Conservation (phyloP, 1,284 basidiomycete genomes). For the Termitomyces sp. region DNA sequence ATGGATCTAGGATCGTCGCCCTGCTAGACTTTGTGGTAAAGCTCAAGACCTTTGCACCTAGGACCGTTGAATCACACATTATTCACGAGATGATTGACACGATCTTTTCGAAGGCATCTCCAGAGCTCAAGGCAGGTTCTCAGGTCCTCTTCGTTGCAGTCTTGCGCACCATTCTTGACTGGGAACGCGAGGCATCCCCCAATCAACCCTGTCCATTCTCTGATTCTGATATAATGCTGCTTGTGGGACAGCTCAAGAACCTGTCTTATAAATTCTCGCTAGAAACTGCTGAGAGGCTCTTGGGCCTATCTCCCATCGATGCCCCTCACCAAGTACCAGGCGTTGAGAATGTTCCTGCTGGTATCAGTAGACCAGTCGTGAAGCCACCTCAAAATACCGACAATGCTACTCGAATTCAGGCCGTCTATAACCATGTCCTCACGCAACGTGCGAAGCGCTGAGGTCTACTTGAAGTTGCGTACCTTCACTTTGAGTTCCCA, state of each 20-base stretch:
- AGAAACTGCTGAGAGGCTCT: neutral
- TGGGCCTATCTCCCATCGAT: neutral
- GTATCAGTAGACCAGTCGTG: neutral
- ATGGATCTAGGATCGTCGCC: neutral
- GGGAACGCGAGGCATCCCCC: constrained; percentile 1
- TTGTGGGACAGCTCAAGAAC: neutral
- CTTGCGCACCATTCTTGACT: constrained; percentile 1
- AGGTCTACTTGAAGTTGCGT: neutral
- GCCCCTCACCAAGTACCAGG: neutral
- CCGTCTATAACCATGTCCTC: neutral
- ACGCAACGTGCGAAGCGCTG: neutral
- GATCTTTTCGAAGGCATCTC: neutral
- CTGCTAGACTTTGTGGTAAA: constrained; percentile 4
- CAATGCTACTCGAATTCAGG: neutral
- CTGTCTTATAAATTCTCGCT: neutral
- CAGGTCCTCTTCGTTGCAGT: constrained; percentile 6
- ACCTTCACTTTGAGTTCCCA: neutral
- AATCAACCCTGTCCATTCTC: constrained; percentile 1
- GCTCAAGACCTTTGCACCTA: constrained; percentile 1
- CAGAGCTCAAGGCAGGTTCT: neutral
- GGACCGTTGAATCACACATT: neutral
- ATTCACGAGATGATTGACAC: constrained; percentile 1
- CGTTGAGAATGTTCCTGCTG: neutral
- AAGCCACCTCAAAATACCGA: neutral
- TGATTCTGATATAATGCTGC: neutral